Evolutionary conservation across 2,329 filamentous ascomycete genomes (phyloP), one percentile per base, ranked within the genome.

Genomic region (Fusarium irregulare): DNA sequence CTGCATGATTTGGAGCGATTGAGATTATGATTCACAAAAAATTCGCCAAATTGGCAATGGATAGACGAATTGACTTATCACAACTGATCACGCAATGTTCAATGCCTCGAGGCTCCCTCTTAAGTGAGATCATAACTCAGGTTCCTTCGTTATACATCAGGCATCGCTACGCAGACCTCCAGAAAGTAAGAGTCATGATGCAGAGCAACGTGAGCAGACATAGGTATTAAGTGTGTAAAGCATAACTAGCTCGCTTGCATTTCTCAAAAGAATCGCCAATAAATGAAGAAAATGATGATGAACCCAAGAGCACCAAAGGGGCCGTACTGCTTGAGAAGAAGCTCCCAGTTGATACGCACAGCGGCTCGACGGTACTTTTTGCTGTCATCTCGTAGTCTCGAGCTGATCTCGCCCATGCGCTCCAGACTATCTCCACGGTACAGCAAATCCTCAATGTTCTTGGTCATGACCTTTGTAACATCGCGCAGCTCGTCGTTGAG

Each of bases 401-500:
- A 92, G 76, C 92, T 97, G 78, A 98, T 92, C 83, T 98, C 95
- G 66, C 96, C 95, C 96, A 99, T 99, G 76, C 94, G 89, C 83
- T 99, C 96, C 73, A 99, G 83, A 76, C 91, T 96, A 79, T 99
- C 96, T 28, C 96, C 96, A 67, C 97, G 87, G 80, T 99, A 99
- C 56, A 99, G 84, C 77, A 99, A 83, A 80, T 99, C 96, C 85
- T 99, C 96, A 74, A 99, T 98, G 81, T 99, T 99, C 88, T 98
- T 98, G 59, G 94, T 98, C 97, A 99, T 99, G 78, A 99, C 94
- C 83, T 98, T 94, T 2, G 96, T 98, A 58, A 99, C 97, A 81
- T 98, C 96, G 80, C 94, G 92, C 72, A 99, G 88, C 86, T 99
- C 97, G 78, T 98, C 93, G 78, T 99, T 98, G 72, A 99, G 86